Percentiles rank a stretch among this genome's conserved stretches.
These are phyloP conservation scores for Hypoxylon rubiginosum DNA, from an alignment of 2,329 filamentous ascomycete genomes.

Conservation along the genomic window DNA sequence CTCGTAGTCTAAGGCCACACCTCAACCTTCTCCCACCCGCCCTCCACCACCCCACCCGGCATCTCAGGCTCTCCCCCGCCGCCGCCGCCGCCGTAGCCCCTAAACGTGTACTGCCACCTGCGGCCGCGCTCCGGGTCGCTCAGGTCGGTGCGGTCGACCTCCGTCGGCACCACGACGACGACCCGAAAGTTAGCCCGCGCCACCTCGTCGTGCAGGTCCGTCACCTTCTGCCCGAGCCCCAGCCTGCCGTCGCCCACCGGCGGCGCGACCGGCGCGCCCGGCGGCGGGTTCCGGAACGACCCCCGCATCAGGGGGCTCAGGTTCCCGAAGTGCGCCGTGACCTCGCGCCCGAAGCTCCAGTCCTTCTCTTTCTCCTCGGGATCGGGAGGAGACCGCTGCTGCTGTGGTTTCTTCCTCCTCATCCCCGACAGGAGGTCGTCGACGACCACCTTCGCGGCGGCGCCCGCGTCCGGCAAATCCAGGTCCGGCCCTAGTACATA, in stretches of 20 bases:
- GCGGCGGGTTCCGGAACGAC: constrained; percentile 78
- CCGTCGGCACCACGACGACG: constrained; percentile 82
- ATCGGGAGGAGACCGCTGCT: constrained; percentile 45
- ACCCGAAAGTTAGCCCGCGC: constrained; percentile 85
- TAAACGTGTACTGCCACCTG: constrained; percentile 77
- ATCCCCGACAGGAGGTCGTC: constrained; percentile 71
- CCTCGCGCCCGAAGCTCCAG: constrained; percentile 85
- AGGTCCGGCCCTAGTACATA: constrained; percentile 80
- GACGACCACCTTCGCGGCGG: not conserved
- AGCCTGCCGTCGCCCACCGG: constrained; percentile 58
- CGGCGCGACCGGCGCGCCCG: constrained; percentile 71
- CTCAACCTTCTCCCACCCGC: constrained; percentile 76
- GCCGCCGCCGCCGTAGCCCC: too few relatives aligned
- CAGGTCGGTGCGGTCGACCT: constrained; percentile 82
- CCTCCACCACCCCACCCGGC: constrained; percentile 55
- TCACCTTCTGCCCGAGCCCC: constrained; percentile 73
- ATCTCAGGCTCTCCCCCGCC: constrained; percentile 52
- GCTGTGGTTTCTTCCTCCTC: too few relatives aligned
- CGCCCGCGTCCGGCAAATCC: constrained; percentile 63
- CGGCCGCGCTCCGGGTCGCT: constrained; percentile 72
- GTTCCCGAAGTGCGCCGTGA: constrained; percentile 93
- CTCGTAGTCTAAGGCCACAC: constrained; percentile 70
- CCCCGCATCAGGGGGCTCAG: constrained; percentile 84
- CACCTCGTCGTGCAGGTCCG: constrained; percentile 76
- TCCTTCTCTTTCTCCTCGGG: constrained; percentile 57